phyloP scores from a whole-genome alignment of 352 stramenopile species.

The Phytopythium chamaehyphon region DNA sequence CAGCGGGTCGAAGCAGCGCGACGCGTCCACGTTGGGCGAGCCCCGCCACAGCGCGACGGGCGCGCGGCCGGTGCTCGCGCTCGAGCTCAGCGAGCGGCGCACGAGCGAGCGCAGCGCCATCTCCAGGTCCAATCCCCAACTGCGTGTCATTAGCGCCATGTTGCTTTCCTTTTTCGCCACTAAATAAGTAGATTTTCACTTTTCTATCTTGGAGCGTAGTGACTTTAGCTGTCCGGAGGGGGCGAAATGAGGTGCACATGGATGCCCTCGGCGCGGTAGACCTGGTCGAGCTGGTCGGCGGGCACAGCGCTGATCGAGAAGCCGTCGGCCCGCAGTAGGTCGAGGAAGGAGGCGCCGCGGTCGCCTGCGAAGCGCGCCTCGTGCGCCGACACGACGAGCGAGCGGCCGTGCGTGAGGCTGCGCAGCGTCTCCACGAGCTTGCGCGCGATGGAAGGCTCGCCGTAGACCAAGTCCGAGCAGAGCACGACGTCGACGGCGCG shows the following conservation, averaged over 20 bases:
- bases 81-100: constrained; percentile 15
- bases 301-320: constrained; percentile 30
- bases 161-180: too few species aligned
- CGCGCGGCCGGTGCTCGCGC: constrained; percentile 1
- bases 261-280: constrained; percentile 43
- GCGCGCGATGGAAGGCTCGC: constrained; percentile 34
- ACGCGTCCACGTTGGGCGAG: constrained; percentile 52
- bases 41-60: constrained; percentile 18
- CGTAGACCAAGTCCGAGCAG: constrained; percentile 57
- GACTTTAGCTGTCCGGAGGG: neutral
- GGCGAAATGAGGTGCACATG: constrained; percentile 36
- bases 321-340: constrained; percentile 15
- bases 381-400: constrained; percentile 39
- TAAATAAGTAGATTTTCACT: neutral
- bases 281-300: constrained; percentile 24
- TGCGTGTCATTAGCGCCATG: too few species aligned
- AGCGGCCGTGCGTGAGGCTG: constrained; percentile 24
- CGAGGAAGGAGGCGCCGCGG: constrained; percentile 46
- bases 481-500: constrained; percentile 45
- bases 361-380: constrained; percentile 57
- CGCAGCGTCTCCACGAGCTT: constrained; percentile 41
- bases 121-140: too few species aligned
- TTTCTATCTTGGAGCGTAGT: neutral
- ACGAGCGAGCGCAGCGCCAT: neutral
- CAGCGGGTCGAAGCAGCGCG: constrained; percentile 45